Evolutionary conservation across 345 rosid genomes (phyloP).

Genomic region (Citropsis articulata): DNA sequence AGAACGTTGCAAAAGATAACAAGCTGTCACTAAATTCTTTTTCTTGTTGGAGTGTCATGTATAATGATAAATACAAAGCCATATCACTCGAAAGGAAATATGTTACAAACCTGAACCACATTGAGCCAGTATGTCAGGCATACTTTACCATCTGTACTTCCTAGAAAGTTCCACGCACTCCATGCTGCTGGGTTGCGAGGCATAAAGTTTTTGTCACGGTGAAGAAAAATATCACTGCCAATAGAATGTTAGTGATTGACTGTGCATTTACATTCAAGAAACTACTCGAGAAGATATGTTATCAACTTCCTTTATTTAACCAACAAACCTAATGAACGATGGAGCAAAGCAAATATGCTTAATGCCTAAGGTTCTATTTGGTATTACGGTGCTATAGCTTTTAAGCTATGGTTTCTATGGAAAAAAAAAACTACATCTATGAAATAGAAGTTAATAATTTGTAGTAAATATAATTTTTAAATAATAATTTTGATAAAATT

Average conservation of each 20-base stretch:
- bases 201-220: slow-evolving; percentile 72
- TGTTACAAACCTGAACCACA: slow-evolving; percentile 71
- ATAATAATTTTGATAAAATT: too few species aligned
- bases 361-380: too few species aligned
- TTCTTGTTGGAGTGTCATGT: too few species aligned
- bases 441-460: too few species aligned
- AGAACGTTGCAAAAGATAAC: background rate
- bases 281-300: too few species aligned
- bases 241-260: slow-evolving; percentile 5
- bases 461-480: too few species aligned
- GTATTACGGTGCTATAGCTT: too few species aligned
- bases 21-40: too few species aligned
- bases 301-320: background rate
- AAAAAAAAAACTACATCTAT: too few species aligned
- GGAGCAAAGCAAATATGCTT: background rate
- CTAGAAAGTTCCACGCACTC: slow-evolving; percentile 96
- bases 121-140: slow-evolving; percentile 95
- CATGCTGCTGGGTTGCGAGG: slow-evolving; percentile 78
- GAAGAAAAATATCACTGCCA: slow-evolving; percentile 82
- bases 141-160: slow-evolving; percentile 53
- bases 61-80: background rate
- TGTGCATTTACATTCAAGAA: too few species aligned
- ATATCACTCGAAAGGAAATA: background rate
- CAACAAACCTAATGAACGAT: background rate
- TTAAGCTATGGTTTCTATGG: too few species aligned